Base-by-base conservation (phyloP, 768 basidiomycete species). In the Leccinellum albellum region DNA sequence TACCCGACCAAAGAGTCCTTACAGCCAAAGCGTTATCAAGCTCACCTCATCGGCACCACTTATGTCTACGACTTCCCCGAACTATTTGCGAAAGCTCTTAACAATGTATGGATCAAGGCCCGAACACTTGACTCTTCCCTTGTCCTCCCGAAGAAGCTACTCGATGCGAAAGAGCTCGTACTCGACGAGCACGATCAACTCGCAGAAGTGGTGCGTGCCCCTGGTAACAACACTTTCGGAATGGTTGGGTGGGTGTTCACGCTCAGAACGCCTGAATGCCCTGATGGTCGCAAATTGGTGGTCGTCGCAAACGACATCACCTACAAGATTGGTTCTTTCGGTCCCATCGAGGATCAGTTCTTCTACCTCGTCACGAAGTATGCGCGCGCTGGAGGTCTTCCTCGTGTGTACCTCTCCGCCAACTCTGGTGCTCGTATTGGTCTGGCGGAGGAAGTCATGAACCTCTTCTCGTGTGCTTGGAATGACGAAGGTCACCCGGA, bases 31-130 rank as follows among this genome's bases (percentile, higher is more conserved):
- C 94, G 97, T 61, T 98, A 98, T 78, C 96, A 98, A 70, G 97
- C 97, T 23, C 97, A 99, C 73, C 84, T 98, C 57, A 88, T 97
- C 64, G 97, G 97, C 53, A 99, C 97, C 29, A 99, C 97, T 51
- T 99, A 98, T 71, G 95, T 91, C 31, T 98, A 98, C 74, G 97
- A 98, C 75, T 99, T 98, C 88, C 97, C 97, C 42, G 97, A 97
- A 66, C 85, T 99, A 61, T 99, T 98, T 81, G 88, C 94, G 37
- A 98, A 98, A 77, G 94, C 96, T 7, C 78, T 98, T 58, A 90
- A 94, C 67, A 93, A 94, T 66, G 81, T 94, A 60, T 99, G 97
- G 97, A 76, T 82, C 61, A 85, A 87, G 64, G 84, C 84, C 45
- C 83, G 88, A 40, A 73, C 76, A 40, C 75, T 73, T 26, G 83